Base-by-base conservation (phyloP, 768 basidiomycete genomes). In the Hebeloma cylindrosporum region DNA sequence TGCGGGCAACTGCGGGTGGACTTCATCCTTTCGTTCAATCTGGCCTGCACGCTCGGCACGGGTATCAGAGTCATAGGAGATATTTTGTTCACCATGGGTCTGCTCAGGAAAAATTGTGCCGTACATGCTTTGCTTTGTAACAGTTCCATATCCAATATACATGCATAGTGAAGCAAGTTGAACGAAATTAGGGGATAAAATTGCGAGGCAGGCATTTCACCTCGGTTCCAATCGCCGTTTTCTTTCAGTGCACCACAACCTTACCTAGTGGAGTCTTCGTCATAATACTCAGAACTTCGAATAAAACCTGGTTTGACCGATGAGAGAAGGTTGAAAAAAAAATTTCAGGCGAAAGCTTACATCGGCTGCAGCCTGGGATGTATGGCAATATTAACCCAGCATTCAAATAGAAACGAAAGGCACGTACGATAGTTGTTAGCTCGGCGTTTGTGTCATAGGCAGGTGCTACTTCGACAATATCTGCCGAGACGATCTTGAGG, bases 391-490 rank as follows among this genome's bases (percentile, higher is more conserved):
- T 50, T 40, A 43, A 49, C 45, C 34, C 47, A 23, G 38, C n/a
- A 43, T 25, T 25, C 39, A 33, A 42, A 22, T 26, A 35, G 35
- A 27, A 48, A 27, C 42, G 28, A 22, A 53, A 47, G 48, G 40
- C 47, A 49, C 58, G 50, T 42, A 60, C 56, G 57, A 64, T 64
- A 35, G 61, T 63, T 31, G 59, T 60, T 37, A 65, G 51, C 46
- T 69, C 66, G 38, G 69, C 71, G 47, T 71, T 69, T 17, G 70
- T 71, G 48, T 88, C 88, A 58, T 90, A 88, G 5, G 88, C 85
- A 11, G 88, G 89, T 1, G 86, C 83, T 17, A 91, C 89, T 60
- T 92, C 89, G 34, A 92, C 89, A 32, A 92, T 79, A 59, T 92
- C 89, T 7, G 83, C 85, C 27, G 82, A 87, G 34, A 91, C 85